Conservation (phyloP, 2,329 filamentous ascomycete species). For the Neonectria magnoliae region DNA sequence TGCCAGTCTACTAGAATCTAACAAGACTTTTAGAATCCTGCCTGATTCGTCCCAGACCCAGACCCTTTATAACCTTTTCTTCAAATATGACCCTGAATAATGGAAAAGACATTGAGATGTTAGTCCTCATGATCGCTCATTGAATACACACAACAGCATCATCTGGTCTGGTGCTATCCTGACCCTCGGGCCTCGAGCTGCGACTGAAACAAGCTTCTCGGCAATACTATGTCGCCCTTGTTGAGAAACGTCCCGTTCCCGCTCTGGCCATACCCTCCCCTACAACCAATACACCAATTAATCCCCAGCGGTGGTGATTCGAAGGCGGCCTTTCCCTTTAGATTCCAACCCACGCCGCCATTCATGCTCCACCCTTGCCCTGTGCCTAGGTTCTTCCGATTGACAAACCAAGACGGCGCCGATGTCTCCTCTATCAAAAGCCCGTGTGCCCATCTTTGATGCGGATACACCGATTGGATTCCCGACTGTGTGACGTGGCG, state of each 20-base stretch:
- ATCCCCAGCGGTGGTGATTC: constrained; percentile 34
- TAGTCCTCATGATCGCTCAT: too few species aligned
- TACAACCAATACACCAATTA: constrained; percentile 38
- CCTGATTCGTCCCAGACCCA: too few species aligned
- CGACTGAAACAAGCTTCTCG: constrained; percentile 28
- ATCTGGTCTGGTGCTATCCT: too few species aligned
- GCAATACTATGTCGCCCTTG: background rate
- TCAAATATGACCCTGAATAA: too few species aligned
- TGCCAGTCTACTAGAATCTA: too few species aligned
- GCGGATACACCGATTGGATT: constrained; percentile 34
- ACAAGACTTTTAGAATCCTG: too few species aligned
- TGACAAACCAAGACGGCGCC: constrained; percentile 16
- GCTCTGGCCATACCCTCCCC: background rate
- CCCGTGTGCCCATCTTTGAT: constrained; percentile 37
- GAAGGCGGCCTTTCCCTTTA: constrained; percentile 11
- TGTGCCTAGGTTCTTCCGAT: constrained; percentile 24
- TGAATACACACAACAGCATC: too few species aligned
- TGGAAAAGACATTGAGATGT: too few species aligned
- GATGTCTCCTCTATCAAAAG: constrained; percentile 32
- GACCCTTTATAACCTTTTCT: too few species aligned
- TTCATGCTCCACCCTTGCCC: constrained; percentile 40
- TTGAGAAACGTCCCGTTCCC: constrained; percentile 28
- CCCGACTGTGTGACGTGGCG: constrained; percentile 27
- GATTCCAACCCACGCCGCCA: constrained; percentile 36
- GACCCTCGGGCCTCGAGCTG: constrained; percentile 14